Evolutionary conservation across 768 basidiomycete genomes (phyloP).

Genomic region (Mycena alexandri): DNA sequence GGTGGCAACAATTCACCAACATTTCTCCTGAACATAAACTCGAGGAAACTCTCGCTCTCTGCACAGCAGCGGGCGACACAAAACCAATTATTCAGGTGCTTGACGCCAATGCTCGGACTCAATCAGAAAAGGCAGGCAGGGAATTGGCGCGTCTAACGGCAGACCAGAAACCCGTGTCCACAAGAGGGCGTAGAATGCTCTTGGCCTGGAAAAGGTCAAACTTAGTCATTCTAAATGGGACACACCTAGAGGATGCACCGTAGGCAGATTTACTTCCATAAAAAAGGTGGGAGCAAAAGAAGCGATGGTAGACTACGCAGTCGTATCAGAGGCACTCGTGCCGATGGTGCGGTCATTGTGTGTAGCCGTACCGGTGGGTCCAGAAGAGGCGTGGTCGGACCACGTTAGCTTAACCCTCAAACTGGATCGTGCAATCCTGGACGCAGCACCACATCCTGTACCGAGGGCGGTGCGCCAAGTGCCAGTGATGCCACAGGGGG

Average conservation of each 20-base stretch:
- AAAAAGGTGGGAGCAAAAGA: constrained; percentile 4
- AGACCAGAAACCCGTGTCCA: constrained; percentile 6
- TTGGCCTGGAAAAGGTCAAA: constrained; percentile 21
- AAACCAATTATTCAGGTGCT: constrained; percentile 16
- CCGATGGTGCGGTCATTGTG: constrained; percentile 4
- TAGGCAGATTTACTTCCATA: not conserved
- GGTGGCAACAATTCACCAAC: constrained; percentile 8
- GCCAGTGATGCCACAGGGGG: too few relatives aligned
- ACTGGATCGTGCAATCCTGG: not conserved
- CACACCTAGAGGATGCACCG: constrained; percentile 3
- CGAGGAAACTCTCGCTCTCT: too few relatives aligned
- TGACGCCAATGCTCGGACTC: constrained; percentile 24
- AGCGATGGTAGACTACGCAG: constrained; percentile 15
- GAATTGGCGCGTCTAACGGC: not conserved
- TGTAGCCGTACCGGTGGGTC: not conserved
- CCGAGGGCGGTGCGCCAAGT: not conserved
- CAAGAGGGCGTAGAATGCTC: constrained; percentile 21
- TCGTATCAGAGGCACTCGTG: constrained; percentile 5
- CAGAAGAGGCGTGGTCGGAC: constrained; percentile 20
- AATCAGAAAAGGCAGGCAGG: constrained; percentile 2
- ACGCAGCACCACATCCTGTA: not conserved
- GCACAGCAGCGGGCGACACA: constrained; percentile 8
- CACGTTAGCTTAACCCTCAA: constrained; percentile 18
- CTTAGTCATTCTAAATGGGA: constrained; percentile 18
- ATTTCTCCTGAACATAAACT: constrained; percentile 17